A percentile compares a stretch with the other conserved stretches of the same genome.
Conservation (phyloP, 1,284 basidiomycete species). For the Butyriboletus appendiculatus region DNA sequence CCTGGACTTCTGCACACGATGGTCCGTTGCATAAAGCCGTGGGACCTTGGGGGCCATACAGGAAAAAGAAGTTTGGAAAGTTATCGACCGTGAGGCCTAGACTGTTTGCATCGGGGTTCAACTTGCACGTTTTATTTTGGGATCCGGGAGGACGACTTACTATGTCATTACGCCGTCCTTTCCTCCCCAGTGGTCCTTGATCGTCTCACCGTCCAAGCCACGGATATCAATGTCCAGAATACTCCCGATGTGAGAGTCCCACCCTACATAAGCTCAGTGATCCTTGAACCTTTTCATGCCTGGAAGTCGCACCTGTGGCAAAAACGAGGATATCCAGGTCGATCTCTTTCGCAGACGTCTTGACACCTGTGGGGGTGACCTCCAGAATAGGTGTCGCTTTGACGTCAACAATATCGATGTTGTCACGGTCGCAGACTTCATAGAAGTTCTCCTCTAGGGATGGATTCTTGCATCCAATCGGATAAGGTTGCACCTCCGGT, state of each 20-base stretch:
- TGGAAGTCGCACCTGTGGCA: slow-evolving; percentile 3
- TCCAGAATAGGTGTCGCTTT: slow-evolving; percentile 10
- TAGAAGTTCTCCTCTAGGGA: slow-evolving; percentile 15
- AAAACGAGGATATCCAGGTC: slow-evolving; percentile 8
- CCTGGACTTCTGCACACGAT: slow-evolving; percentile 8
- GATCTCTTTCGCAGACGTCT: slow-evolving; percentile 5
- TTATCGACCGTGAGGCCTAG: slow-evolving; percentile 7
- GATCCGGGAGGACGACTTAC: not conserved
- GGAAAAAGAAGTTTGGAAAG: slow-evolving; percentile 11
- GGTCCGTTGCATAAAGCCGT: slow-evolving; percentile 10
- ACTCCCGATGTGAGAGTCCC: slow-evolving; percentile 6
- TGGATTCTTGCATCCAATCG: slow-evolving; percentile 10
- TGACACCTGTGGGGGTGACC: slow-evolving; percentile 6
- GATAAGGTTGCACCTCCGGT: slow-evolving; percentile 10
- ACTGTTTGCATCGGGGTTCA: not conserved
- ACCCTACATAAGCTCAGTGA: not conserved
- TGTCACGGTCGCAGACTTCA: slow-evolving; percentile 9
- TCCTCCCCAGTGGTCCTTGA: slow-evolving; percentile 11
- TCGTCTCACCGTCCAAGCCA: slow-evolving; percentile 6
- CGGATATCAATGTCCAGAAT: slow-evolving; percentile 9
- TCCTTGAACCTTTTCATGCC: no score
- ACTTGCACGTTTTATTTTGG: not conserved
- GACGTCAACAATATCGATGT: slow-evolving; percentile 9
- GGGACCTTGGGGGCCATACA: slow-evolving; percentile 11
- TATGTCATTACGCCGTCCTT: slow-evolving; percentile 7